These are phyloP conservation scores for Suillus luteus DNA, from an alignment of 768 basidiomycete genomes.

Conservation along the genomic window DNA sequence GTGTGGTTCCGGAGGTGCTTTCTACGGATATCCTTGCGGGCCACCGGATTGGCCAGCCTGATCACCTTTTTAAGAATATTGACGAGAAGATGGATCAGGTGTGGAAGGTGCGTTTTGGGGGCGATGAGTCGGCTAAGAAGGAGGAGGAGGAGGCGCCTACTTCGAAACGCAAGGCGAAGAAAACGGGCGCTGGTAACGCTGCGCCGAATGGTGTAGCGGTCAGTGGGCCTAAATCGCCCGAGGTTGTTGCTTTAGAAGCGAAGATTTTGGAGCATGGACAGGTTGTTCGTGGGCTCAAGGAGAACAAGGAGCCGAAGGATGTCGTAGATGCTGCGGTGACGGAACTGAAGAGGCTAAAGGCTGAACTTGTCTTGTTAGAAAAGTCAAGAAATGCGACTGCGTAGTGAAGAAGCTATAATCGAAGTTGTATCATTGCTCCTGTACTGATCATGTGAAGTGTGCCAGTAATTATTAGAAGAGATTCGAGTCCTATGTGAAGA, in stretches of 20 bases:
- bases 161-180: slow-evolving; percentile 54
- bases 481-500: background rate
- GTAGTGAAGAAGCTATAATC: background rate
- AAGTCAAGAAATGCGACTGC: slow-evolving; percentile 5
- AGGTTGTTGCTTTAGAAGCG: slow-evolving; percentile 70
- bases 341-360: slow-evolving; percentile 66
- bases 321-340: slow-evolving; percentile 49
- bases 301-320: slow-evolving; percentile 47
- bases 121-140: slow-evolving; percentile 46
- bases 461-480: background rate
- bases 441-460: background rate
- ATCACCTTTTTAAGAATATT: slow-evolving; percentile 91
- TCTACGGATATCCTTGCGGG: slow-evolving; percentile 84
- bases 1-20: slow-evolving; percentile 72
- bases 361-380: slow-evolving; percentile 41
- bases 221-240: slow-evolving; percentile 67
- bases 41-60: slow-evolving; percentile 83
- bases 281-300: slow-evolving; percentile 70
- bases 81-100: slow-evolving; percentile 86
- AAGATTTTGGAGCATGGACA: slow-evolving; percentile 79
- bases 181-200: slow-evolving; percentile 49
- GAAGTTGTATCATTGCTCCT: background rate
- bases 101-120: slow-evolving; percentile 82
- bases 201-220: slow-evolving; percentile 42
- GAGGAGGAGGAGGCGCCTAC: slow-evolving; percentile 45